These are phyloP conservation scores for Penicillium sp. DNA, from an alignment of 2,329 filamentous ascomycete species.

Conservation along the genomic window DNA sequence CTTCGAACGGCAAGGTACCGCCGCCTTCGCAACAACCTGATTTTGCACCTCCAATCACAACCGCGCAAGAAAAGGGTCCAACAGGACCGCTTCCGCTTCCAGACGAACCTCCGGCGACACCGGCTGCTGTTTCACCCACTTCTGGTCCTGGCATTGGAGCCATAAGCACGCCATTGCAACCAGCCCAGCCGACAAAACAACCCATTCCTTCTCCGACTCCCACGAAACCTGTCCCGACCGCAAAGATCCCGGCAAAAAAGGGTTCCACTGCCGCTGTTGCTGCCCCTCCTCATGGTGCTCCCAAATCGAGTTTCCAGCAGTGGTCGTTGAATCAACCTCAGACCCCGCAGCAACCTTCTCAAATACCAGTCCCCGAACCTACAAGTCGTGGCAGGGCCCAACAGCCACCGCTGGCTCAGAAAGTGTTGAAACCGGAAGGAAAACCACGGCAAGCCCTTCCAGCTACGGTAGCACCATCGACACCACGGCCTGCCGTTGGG, in stretches of 20 bases:
- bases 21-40: constrained; percentile 30
- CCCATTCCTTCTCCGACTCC: constrained; percentile 23
- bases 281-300: constrained; percentile 28
- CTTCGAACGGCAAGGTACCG: constrained; percentile 26
- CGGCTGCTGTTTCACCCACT: constrained; percentile 25
- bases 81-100: constrained; percentile 20
- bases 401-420: constrained; percentile 26
- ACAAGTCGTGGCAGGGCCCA: constrained; percentile 25
- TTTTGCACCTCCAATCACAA: constrained; percentile 23
- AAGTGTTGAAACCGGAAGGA: constrained; percentile 22
- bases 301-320: constrained; percentile 42
- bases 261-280: constrained; percentile 20
- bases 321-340: constrained; percentile 42
- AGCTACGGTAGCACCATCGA: constrained; percentile 32
- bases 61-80: constrained; percentile 13
- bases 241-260: constrained; percentile 25
- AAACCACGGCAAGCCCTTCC: constrained; percentile 23
- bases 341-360: constrained; percentile 33
- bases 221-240: constrained; percentile 18
- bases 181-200: constrained; percentile 27
- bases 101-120: constrained; percentile 23
- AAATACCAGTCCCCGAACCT: constrained; percentile 27
- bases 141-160: constrained; percentile 22
- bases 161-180: constrained; percentile 32
- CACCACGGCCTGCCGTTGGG: constrained; percentile 29